Evolutionary conservation across 805 yeast genomes (phyloP).

Genomic region (Lipomyces yamanashiensis): DNA sequence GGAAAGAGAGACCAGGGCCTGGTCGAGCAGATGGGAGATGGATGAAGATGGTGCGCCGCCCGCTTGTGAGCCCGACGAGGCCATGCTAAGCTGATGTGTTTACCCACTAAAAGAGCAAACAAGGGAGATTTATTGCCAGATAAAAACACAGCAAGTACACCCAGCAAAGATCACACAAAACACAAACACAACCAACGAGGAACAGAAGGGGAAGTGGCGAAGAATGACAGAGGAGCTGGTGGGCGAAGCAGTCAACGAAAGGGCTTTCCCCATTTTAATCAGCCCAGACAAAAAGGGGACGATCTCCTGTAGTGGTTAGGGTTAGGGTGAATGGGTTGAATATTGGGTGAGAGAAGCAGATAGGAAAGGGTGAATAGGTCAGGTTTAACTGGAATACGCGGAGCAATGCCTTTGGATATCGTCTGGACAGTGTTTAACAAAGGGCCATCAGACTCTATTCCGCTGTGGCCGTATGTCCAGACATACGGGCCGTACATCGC

Average conservation of each 20-base stretch:
- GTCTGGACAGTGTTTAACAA: slow-evolving; percentile 68
- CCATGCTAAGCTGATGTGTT: background rate
- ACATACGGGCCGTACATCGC: slow-evolving; percentile 61
- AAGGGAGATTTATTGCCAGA: background rate
- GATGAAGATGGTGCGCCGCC: background rate
- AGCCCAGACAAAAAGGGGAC: background rate
- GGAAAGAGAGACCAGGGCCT: slow-evolving; percentile 9
- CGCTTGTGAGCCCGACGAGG: slow-evolving; percentile 1
- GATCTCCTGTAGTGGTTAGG: too few relatives aligned
- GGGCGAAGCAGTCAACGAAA: too few relatives aligned
- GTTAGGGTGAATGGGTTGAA: too few relatives aligned
- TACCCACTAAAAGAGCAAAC: background rate
- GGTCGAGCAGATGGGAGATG: slow-evolving; percentile 5
- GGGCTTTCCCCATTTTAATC: too few relatives aligned
- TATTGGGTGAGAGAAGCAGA: too few relatives aligned
- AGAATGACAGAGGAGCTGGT: too few relatives aligned
- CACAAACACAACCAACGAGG: too few relatives aligned
- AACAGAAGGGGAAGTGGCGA: too few relatives aligned
- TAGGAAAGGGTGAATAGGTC: too few relatives aligned
- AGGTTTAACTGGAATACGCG: background rate
- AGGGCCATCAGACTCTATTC: slow-evolving; percentile 70
- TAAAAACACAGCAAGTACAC: background rate
- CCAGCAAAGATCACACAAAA: background rate
- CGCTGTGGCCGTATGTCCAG: slow-evolving; percentile 69
- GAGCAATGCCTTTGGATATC: slow-evolving; percentile 83